Evolutionary conservation across 1,139 yeast genomes (phyloP), one percentile per base, ranked within the genome.

Genomic region (Scheffersomyces titani): DNA sequence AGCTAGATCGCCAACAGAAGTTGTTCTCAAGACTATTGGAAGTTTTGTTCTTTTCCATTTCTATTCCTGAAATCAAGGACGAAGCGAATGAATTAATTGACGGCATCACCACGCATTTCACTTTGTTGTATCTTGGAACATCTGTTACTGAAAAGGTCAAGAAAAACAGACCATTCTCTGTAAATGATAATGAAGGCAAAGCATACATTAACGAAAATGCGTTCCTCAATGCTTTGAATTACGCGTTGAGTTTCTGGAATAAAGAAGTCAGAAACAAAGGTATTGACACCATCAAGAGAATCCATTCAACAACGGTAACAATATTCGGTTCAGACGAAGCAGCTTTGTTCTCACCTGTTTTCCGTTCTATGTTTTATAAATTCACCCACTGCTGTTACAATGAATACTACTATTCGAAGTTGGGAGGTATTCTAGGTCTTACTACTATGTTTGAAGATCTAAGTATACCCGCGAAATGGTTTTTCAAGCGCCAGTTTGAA

Each of bases 311-410:
- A 0, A 86, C 96, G 5, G 81, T 82, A 1, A 71, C 83, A 0
- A 70, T 94, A 1, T 90, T 92, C 71, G 97, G 96, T 0, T 72
- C 81, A 0, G 78, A 80, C 1, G 90, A 87, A 24, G 83, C 85
- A 55, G 89, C 91, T 0, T 81, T 89, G 56, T 81, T 84, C 57
- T 88, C 91, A 54, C 92, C 97, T 2, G 81, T 92, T 51, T 83
- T 92, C 64, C 83, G 96, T 59, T 82, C 89, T 5, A 80, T 93
- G 79, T 87, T 91, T 64, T 89, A 92, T 56, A 87, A 88, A 57
- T 89, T 94, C 63, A 87, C 96, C 52, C 99, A 94, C 68, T 85
- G 92, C 57, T 94, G 99, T 71, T 94, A 90, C 69, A 96, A 90
- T 61, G 97, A 92, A 69, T 88, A 85, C 51, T 93, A 90, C 71